Percentiles rank a stretch among this genome's conserved stretches.
phyloP scores from a whole-genome alignment of 177 flowering plant species.

The Tripterygium wilfordii region DNA sequence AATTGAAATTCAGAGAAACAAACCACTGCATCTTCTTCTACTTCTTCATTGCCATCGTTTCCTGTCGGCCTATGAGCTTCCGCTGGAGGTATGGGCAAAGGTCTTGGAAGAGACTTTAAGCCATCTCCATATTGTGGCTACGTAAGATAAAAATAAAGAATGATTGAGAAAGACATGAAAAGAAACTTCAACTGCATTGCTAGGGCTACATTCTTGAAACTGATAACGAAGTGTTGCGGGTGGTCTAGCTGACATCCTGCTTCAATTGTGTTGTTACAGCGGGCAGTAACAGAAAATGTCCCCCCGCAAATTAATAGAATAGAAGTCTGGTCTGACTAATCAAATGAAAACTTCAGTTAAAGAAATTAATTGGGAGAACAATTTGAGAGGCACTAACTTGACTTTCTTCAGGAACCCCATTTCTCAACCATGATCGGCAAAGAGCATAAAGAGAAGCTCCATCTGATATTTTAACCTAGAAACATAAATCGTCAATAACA shows the following conservation, averaged over 20 bases:
- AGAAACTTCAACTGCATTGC: not conserved
- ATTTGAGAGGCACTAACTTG: conserved; percentile 57
- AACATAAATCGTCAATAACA: conserved; percentile 5
- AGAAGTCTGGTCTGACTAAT: too few species aligned
- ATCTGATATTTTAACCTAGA: conserved; percentile 66
- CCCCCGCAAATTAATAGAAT: too few species aligned
- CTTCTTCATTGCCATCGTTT: conserved; percentile 30
- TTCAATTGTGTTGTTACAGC: too few species aligned
- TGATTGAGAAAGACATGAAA: not conserved
- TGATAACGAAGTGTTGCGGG: too few species aligned
- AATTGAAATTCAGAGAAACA: not conserved
- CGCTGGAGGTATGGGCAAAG: conserved; percentile 36
- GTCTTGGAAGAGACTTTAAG: conserved; percentile 55
- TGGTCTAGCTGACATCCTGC: too few species aligned
- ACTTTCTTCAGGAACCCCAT: conserved; percentile 62
- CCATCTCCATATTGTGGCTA: conserved; percentile 45
- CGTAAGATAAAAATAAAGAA: conserved; percentile 1
- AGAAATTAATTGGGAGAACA: too few species aligned
- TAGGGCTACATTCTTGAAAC: too few species aligned
- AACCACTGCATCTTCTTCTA: conserved; percentile 37
- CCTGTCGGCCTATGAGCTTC: conserved; percentile 18
- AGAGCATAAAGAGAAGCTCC: conserved; percentile 74
- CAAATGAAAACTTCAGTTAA: too few species aligned
- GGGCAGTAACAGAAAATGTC: too few species aligned
- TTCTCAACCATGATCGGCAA: conserved; percentile 88